Evolutionary conservation across 352 stramenopile genomes (phyloP), one percentile per base, ranked within the genome.

Genomic region (Albugo laibachii): DNA sequence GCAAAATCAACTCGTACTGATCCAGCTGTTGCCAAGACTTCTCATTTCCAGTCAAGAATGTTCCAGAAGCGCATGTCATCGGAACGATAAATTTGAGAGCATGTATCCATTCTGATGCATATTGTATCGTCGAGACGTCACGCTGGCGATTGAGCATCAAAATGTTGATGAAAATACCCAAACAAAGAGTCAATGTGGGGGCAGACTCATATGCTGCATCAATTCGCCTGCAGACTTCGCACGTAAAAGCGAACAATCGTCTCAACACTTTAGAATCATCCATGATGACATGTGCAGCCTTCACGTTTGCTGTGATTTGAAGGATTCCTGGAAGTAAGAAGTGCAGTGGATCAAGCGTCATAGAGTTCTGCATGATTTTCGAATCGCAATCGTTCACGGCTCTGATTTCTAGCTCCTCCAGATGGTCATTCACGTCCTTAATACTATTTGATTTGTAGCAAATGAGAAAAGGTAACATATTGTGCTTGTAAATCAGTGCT

Each of bases 321-420:
- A 92, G 49, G 21, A 92, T 50, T 0, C 78, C 78, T n/a, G 78
- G 78, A 2, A 92, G 54, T 12, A 92, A 47, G 44, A 87, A 92
- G 41, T 85, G 73, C 15, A 92, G 61, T 36, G 80, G 70, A 42
- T 88, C 75, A 31, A 85, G 20, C 3, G 20, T 80, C 14, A 53
- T 58, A 11, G 49, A 47, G 15, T 73, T 58, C 38, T 49, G 45
- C 19, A 53, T 56, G 6, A 83, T 49, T 19, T 80, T 75, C 38
- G 83, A 71, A 47, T 82, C 73, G 1, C 65, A 81, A 54, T 85
- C 64, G 8, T 66, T 15, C 20, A 52, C 45, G 16, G 75, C 51
- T 13, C 49, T 48, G 21, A 1, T 51, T 41, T n/a, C 39, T 52
- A 16, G 1, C 11, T 5, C 10, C 19, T 56, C 8, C n/a, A 11